Conservation (phyloP, 164 flowering plant species). For the Amborella trichopoda region DNA sequence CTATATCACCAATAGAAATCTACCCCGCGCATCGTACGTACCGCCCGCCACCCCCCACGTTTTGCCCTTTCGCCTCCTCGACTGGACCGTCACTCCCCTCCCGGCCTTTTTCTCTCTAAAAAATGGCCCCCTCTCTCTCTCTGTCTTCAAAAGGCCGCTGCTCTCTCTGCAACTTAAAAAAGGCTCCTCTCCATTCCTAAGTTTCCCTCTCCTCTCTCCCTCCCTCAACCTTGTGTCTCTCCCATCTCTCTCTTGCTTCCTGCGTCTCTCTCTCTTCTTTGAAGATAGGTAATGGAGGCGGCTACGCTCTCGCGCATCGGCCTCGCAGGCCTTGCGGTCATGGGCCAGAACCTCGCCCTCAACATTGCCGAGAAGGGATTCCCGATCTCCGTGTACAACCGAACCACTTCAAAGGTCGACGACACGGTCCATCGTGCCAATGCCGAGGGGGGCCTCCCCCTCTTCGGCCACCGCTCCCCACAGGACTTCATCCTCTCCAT, state of each 20-base stretch:
- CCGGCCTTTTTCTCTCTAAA: not conserved
- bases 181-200: too few species aligned
- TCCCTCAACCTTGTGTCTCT: too few species aligned
- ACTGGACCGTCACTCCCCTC: too few species aligned
- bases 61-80: slow-evolving; percentile 1
- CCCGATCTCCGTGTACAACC: slow-evolving; percentile 42
- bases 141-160: not conserved
- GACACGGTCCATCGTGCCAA: slow-evolving; percentile 30
- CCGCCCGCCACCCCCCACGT: too few species aligned
- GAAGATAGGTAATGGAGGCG: slow-evolving; percentile 7
- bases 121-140: not conserved
- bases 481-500: slow-evolving; percentile 27
- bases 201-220: too few species aligned
- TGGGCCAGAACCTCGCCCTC: slow-evolving; percentile 48
- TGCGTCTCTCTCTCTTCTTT: too few species aligned
- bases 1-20: too few species aligned
- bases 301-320: slow-evolving; percentile 30
- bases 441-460: slow-evolving; percentile 24
- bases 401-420: slow-evolving; percentile 33
- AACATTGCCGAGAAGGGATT: slow-evolving; percentile 36
- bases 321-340: slow-evolving; percentile 43
- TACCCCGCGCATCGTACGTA: too few species aligned
- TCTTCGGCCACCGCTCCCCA: slow-evolving; percentile 21
- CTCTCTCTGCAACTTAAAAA: not conserved
- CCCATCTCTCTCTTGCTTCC: too few species aligned